phyloP scores from a whole-genome alignment of 148 eudicot species.

The Chenopodium quinoa region DNA sequence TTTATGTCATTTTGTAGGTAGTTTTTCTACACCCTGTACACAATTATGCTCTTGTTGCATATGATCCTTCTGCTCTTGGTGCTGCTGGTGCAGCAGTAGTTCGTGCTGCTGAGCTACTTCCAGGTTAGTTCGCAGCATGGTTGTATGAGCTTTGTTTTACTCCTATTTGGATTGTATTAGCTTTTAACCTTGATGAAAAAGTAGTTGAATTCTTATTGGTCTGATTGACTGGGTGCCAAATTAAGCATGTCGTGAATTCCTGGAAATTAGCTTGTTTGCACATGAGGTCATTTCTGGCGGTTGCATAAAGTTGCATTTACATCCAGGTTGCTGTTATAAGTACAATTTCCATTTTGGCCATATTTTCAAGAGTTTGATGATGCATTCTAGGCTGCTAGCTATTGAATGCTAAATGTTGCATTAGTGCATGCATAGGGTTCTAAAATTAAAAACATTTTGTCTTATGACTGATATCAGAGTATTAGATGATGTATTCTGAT shows the following conservation, averaged over 20 bases:
- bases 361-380: not conserved
- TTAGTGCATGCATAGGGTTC: not conserved
- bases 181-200: not conserved
- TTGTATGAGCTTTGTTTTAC: not conserved
- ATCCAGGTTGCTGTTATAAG: no score
- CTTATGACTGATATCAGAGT: not conserved
- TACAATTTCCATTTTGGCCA: no score
- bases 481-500: not conserved
- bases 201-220: not conserved
- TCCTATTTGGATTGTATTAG: not conserved
- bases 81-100: conserved; percentile 74
- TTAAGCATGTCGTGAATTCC: not conserved
- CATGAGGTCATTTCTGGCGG: not conserved
- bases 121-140: conserved; percentile 46
- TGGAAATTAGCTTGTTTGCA: not conserved
- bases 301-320: no score
- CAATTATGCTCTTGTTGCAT: conserved; percentile 90
- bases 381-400: not conserved
- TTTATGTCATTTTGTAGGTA: conserved; percentile 45
- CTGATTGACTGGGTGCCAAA: not conserved
- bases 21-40: conserved; percentile 96
- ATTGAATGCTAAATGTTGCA: not conserved
- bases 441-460: not conserved
- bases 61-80: conserved; percentile 89
- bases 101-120: conserved; percentile 91